Conservation (phyloP, 805 yeast genomes). For the Nakazawaea populi region DNA sequence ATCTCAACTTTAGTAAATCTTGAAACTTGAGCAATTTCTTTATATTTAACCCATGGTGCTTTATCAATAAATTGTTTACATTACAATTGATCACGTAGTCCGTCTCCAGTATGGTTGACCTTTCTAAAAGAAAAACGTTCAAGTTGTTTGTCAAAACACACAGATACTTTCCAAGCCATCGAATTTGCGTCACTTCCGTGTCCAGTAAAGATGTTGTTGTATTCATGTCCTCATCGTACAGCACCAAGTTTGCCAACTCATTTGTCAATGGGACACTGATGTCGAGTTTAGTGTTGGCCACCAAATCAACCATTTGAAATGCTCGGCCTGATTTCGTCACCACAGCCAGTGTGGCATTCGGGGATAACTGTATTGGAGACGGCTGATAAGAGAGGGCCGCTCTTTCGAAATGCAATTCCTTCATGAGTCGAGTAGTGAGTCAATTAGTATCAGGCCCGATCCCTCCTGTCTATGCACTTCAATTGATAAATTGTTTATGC, state of each 20-base stretch:
- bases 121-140: conserved; percentile 14
- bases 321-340: conserved; percentile 1
- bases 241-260: conserved; percentile 3
- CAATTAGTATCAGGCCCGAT: too few species aligned
- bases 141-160: conserved; percentile 16
- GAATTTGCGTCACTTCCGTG: neutral
- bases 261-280: neutral
- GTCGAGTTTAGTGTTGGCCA: neutral
- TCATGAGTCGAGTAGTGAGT: neutral
- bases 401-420: conserved; percentile 7
- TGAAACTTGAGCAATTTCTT: conserved; percentile 11
- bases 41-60: conserved; percentile 11
- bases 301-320: conserved; percentile 4
- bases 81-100: conserved; percentile 15
- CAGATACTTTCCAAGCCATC: conserved; percentile 3
- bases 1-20: conserved; percentile 14
- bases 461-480: too few species aligned
- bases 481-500: too few species aligned
- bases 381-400: conserved; percentile 4
- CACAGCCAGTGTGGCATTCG: conserved; percentile 1
- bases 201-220: conserved; percentile 1
- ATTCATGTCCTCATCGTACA: conserved; percentile 7
- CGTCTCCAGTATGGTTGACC: conserved; percentile 5
- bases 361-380: conserved; percentile 7
- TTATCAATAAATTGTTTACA: conserved; percentile 11